A percentile compares a stretch with the other conserved stretches of the same genome.
Evolutionary conservation across 495 filamentous ascomycete species (phyloP).

Genomic region (Neurospora sp.): DNA sequence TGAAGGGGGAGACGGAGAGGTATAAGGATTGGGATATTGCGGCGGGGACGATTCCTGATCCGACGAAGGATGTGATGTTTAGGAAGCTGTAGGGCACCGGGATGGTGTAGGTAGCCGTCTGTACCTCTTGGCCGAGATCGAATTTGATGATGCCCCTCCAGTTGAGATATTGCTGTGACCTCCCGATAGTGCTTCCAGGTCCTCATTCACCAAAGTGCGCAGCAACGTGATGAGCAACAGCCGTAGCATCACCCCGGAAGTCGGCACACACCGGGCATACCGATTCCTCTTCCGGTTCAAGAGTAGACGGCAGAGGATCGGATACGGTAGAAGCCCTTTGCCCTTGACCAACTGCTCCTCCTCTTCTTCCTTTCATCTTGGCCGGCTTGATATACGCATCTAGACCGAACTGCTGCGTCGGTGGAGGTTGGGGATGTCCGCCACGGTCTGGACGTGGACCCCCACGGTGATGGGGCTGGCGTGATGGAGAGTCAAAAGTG

Average conservation of each 20-base stretch:
- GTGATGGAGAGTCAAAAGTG: background rate
- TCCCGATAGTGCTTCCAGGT: background rate
- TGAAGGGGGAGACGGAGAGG: constrained; percentile 12
- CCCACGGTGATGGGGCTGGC: background rate
- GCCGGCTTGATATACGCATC: constrained; percentile 38
- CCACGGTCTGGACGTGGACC: background rate
- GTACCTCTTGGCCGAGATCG: background rate
- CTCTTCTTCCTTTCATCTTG: constrained; percentile 3
- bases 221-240: constrained; percentile 50
- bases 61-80: constrained; percentile 20
- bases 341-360: constrained; percentile 17
- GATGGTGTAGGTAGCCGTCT: background rate
- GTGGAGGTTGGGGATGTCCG: constrained; percentile 2
- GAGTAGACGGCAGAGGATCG: constrained; percentile 2
- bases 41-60: constrained; percentile 11
- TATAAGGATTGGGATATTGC: constrained; percentile 12
- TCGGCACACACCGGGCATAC: constrained; percentile 49
- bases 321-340: constrained; percentile 12
- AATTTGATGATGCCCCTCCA: background rate
- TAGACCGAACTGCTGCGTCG: constrained; percentile 21
- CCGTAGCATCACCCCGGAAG: constrained; percentile 50
- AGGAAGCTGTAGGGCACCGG: constrained; percentile 5
- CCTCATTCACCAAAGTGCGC: constrained; percentile 35
- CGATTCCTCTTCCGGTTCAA: constrained; percentile 11
- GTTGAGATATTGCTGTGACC: background rate